A percentile compares a stretch with the other conserved stretches of the same genome.
Conservation (phyloP, 371 early-diverging fungal species). For the Catenaria anguillulae region DNA sequence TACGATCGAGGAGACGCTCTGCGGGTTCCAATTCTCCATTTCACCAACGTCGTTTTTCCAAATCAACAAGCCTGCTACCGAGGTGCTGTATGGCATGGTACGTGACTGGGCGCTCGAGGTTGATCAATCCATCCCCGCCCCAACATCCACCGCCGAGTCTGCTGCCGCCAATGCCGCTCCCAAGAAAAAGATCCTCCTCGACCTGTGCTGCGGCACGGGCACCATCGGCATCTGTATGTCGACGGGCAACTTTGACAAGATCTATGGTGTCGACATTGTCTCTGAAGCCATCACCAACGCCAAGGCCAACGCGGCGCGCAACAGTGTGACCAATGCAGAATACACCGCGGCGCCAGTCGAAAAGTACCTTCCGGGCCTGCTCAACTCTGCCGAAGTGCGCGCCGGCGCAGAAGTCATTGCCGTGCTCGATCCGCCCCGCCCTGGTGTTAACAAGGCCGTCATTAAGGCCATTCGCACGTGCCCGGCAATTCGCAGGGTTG, state of each 20-base stretch:
- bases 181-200: conserved; percentile 32
- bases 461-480: conserved; percentile 47
- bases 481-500: conserved; percentile 34
- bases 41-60: conserved; percentile 68
- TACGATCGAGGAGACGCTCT: conserved; percentile 50
- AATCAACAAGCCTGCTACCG: conserved; percentile 57
- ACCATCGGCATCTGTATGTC: conserved; percentile 75
- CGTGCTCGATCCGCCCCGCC: conserved; percentile 67
- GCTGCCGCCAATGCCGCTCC: no score
- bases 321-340: conserved; percentile 40
- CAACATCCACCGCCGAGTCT: no score
- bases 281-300: conserved; percentile 62
- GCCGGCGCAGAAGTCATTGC: conserved; percentile 22
- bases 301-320: conserved; percentile 44
- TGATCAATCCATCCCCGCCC: conserved; percentile 23
- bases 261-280: conserved; percentile 63
- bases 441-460: conserved; percentile 25
- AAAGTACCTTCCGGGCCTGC: conserved; percentile 35
- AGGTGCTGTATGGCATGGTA: conserved; percentile 37
- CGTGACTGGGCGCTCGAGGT: conserved; percentile 8
- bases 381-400: conserved; percentile 5
- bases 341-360: conserved; percentile 51
- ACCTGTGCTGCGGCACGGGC: conserved; percentile 79
- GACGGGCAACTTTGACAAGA: conserved; percentile 34
- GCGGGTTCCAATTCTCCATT: conserved; percentile 43